Base-by-base conservation (phyloP, 192 early-diverging fungal species). In the Podila horticola region DNA sequence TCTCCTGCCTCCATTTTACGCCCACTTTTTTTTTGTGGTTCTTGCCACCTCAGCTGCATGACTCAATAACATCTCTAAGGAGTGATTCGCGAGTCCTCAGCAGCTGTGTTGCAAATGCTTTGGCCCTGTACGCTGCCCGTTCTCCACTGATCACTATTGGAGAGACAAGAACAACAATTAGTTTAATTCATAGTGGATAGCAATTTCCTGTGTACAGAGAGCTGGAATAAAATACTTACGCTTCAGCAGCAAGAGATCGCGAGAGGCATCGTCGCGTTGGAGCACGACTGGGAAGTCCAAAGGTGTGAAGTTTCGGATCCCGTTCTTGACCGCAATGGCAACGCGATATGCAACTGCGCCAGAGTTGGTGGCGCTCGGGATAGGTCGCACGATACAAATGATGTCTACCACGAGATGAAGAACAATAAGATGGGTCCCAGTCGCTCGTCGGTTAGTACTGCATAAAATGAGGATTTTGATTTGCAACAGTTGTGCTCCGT, bases 241-340 rank as follows among this genome's bases (percentile, higher is more conserved):
- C 58, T 90, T 91, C 62, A 92, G 86, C 20, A 93, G 64, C 58
- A 93, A 86, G 52, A 90, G 90, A 69, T 93, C 91, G 28, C 91
- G 77, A 9, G 86, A 85, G 17, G 90, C 87, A 11, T 88, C 84
- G 67, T 93, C 91, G 52, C 74, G 79, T 8, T 68, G 72, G 33
- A 93, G 77, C 8, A 89, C 61, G 5, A 84, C 68, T 12, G 90
- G 90, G 6, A 90, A 90, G 33, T 91, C 77, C 5, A 88, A 69
- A 0, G 91, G 91, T 12, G 83, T 83, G 71, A 93, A 93, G n/a
- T 83, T 70, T 0, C 87, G 91, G 15, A 93, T 90, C 24, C 90
- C 90, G 29, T 74, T 72, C 75, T 88, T 91, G 48, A 85, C 75
- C 19, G 84, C 86, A 33, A 90, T 79, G 7, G 65, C 15, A 1